These are phyloP conservation scores for Leccinum subgranulosum DNA, from an alignment of 768 basidiomycete genomes.

Conservation along the genomic window DNA sequence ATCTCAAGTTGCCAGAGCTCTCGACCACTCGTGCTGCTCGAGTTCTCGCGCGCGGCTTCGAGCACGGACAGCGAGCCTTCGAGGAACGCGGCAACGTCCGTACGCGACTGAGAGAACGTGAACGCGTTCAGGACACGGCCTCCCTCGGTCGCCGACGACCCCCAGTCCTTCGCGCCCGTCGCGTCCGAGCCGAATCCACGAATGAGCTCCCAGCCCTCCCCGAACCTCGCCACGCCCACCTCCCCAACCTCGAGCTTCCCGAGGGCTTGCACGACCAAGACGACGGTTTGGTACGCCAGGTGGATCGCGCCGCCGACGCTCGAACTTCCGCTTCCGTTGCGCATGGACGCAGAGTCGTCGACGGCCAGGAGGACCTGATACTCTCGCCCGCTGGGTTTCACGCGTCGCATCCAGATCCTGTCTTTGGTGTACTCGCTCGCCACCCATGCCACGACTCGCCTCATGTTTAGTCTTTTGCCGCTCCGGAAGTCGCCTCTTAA, in stretches of 20 bases:
- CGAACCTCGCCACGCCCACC: slow-evolving; percentile 87
- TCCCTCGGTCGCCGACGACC: slow-evolving; percentile 24
- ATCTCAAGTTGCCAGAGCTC: slow-evolving; percentile 98
- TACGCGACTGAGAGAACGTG: slow-evolving; percentile 84
- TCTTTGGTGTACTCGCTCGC: slow-evolving; percentile 99
- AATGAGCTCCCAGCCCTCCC: slow-evolving; percentile 80
- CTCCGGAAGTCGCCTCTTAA: slow-evolving; percentile 96
- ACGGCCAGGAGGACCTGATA: slow-evolving; percentile 94
- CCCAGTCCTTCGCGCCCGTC: slow-evolving; percentile 59
- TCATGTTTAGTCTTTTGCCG: slow-evolving; percentile 98
- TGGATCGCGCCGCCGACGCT: slow-evolving; percentile 48
- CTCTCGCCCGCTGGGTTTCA: slow-evolving; percentile 89
- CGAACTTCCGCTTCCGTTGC: slow-evolving; percentile 17
- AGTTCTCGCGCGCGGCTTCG: slow-evolving; percentile 68
- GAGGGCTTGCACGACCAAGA: slow-evolving; percentile 86
- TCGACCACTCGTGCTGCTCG: slow-evolving; percentile 55
- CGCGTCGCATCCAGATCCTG: slow-evolving; percentile 97
- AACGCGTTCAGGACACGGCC: slow-evolving; percentile 72
- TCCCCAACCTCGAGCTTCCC: slow-evolving; percentile 95
- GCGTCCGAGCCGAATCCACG: slow-evolving; percentile 87
- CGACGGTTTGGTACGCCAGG: slow-evolving; percentile 91
- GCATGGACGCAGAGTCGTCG: slow-evolving; percentile 96
- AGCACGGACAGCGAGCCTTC: slow-evolving; percentile 74
- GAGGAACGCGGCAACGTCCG: slow-evolving; percentile 80
- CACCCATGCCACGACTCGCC: slow-evolving; percentile 96